Evolutionary conservation across 1,284 basidiomycete genomes (phyloP), one percentile per base, ranked within the genome.

Genomic region (Marasmius sp.): DNA sequence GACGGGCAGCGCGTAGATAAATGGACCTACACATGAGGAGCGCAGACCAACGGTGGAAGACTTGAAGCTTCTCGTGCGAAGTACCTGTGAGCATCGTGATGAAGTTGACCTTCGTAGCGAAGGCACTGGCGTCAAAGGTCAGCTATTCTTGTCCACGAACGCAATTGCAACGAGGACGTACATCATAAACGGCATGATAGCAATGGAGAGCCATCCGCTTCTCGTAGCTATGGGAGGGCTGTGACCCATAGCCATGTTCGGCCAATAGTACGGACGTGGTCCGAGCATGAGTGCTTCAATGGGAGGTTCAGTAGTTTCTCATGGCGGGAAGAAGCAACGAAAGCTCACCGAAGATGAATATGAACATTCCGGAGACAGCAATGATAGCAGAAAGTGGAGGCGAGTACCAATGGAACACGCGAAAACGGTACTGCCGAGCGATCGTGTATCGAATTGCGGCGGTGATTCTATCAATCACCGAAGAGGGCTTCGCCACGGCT

Each of bases 51-150:
- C 77, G 76, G 62, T 81, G 79, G 65, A 74, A 77, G 8, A 80
- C 76, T 62, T 80, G 78, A 1, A 81, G 73, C 66, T 78, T 77
- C 66, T 80, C 79, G 64, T 80, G 79, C n/a, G 77, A 77, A 11
- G 74, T 72, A 18, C 77, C 76, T 6, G 78, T 77, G 27, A 80
- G 60, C 50, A 79, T 64, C 3, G 69, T 71, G 50, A 81, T 68
- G 49, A 73, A 64, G 66, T 80, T 80, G 58, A 75, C 69, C 59
- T 81, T 81, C n/a, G 74, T 74, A 1, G 74, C 75, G 64, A 80
- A 75, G 1, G 71, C 73, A 34, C 73, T 75, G 45, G 20, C 5
- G 11, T 45, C 41, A 39, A 20, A 41, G 55, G 10, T 43, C n/a
- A 27, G 20, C 14, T 43, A 37, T 27, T 27, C 2, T 0, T 0